phyloP scores from a whole-genome alignment of 1,139 yeast species.

The Yamadazyma dendronema region DNA sequence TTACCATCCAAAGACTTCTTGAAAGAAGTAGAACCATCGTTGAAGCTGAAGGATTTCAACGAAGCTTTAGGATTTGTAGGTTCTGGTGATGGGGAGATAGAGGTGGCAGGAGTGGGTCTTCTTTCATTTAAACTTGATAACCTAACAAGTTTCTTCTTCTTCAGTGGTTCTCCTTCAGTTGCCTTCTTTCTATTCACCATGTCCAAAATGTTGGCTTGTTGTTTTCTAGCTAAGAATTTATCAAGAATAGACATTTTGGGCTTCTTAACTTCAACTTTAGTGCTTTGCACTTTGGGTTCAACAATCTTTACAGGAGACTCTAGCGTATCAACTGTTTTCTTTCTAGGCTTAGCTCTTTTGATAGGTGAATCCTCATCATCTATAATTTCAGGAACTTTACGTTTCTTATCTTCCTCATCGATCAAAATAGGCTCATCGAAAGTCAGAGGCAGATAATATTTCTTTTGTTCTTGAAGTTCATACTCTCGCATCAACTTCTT shows the following conservation, averaged over 20 bases:
- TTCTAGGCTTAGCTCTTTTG: constrained; percentile 34
- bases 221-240: constrained; percentile 40
- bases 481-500: constrained; percentile 16
- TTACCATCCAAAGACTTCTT: constrained; percentile 14
- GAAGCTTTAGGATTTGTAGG: constrained; percentile 7
- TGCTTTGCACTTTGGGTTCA: constrained; percentile 19
- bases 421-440: constrained; percentile 4
- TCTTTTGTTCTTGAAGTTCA: constrained; percentile 9
- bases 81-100: constrained; percentile 10
- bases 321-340: constrained; percentile 16
- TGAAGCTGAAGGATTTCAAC: constrained; percentile 12
- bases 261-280: constrained; percentile 57
- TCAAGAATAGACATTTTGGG: constrained; percentile 55
- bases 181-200: constrained; percentile 14
- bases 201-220: constrained; percentile 25
- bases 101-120: constrained; percentile 13
- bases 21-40: constrained; percentile 7
- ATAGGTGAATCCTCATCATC: constrained; percentile 28
- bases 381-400: constrained; percentile 1
- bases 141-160: constrained; percentile 38
- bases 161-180: constrained; percentile 17
- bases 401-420: constrained; percentile 5
- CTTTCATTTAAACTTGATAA: constrained; percentile 22
- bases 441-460: constrained; percentile 3
- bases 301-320: constrained; percentile 20